These are phyloP conservation scores for Phylloporus sp. DNA, from an alignment of 1,284 basidiomycete genomes.

Conservation along the genomic window DNA sequence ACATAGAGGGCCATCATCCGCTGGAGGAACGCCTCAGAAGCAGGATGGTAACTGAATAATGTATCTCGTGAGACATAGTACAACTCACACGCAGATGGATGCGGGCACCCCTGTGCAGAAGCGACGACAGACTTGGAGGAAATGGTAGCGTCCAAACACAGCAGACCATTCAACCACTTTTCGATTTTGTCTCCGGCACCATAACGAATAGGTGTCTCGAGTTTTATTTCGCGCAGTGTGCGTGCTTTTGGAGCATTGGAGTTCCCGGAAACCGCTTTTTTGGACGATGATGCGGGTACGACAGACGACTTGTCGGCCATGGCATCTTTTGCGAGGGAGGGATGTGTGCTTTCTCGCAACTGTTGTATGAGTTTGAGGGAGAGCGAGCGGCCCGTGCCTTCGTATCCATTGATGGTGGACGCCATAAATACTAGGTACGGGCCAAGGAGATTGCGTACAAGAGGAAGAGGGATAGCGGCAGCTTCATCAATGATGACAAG, in stretches of 20 bases:
- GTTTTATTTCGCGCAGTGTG: slow-evolving; percentile 91
- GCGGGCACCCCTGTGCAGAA: slow-evolving; percentile 84
- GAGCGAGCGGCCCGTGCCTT: slow-evolving; percentile 96
- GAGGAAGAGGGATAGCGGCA: slow-evolving; percentile 95
- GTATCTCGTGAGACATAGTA: slow-evolving; percentile 98
- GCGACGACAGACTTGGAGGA: slow-evolving; percentile 55
- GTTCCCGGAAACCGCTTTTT: slow-evolving; percentile 48
- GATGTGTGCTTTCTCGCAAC: slow-evolving; percentile 87
- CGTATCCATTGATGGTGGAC: slow-evolving; percentile 99
- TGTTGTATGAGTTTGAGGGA: slow-evolving; percentile 98
- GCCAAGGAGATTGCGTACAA: slow-evolving; percentile 94
- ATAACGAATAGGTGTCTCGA: slow-evolving; percentile 96
- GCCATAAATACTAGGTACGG: slow-evolving; percentile 99
- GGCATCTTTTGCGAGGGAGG: slow-evolving; percentile 70
- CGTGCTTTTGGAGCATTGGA: slow-evolving; percentile 75
- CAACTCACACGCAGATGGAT: slow-evolving; percentile 92
- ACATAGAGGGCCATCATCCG: slow-evolving; percentile 99
- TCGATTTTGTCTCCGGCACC: slow-evolving; percentile 89
- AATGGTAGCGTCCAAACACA: slow-evolving; percentile 94
- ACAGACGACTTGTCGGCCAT: slow-evolving; percentile 55
- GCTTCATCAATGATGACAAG: slow-evolving; percentile 98
- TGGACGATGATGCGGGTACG: slow-evolving; percentile 55
- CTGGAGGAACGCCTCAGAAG: slow-evolving; percentile 96
- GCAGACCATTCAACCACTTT: slow-evolving; percentile 90
- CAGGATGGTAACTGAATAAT: slow-evolving; percentile 96